Conservation (phyloP, 331 rosid species). For the Pyrus hybrid region DNA sequence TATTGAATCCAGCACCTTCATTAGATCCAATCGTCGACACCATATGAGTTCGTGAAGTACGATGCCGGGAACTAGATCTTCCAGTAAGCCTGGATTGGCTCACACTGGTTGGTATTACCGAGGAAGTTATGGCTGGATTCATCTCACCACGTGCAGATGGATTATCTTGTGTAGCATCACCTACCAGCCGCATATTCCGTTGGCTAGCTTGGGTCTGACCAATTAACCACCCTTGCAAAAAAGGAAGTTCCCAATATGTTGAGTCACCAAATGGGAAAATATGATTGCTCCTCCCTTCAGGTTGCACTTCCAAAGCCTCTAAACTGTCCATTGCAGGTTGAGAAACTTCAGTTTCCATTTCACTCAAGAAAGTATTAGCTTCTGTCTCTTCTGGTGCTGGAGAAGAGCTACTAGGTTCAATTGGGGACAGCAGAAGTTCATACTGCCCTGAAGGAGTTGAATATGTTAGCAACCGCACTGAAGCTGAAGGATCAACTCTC, state of each 20-base stretch:
- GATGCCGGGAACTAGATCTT: conserved; percentile 57
- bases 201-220: conserved; percentile 84
- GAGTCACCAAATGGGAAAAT: conserved; percentile 54
- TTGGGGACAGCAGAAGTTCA: conserved; percentile 60
- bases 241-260: conserved; percentile 83
- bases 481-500: conserved; percentile 58
- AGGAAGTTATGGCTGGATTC: conserved; percentile 35
- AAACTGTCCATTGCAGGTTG: conserved; percentile 24
- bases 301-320: conserved; percentile 40
- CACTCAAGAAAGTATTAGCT: conserved; percentile 22
- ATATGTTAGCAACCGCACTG: conserved; percentile 53
- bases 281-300: conserved; percentile 55
- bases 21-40: conserved; percentile 41
- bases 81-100: conserved; percentile 48
- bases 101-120: conserved; percentile 37
- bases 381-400: conserved; percentile 34
- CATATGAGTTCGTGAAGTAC: conserved; percentile 44
- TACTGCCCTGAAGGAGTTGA: conserved; percentile 65
- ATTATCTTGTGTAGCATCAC: conserved; percentile 26
- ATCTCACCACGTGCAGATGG: conserved; percentile 33
- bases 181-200: conserved; percentile 32
- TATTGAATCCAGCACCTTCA: conserved; percentile 38
- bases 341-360: conserved; percentile 36
- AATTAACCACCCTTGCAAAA: conserved; percentile 90
- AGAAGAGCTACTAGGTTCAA: conserved; percentile 48